These are phyloP conservation scores for Lentinus tigrinus DNA, from an alignment of 768 basidiomycete genomes.

Conservation along the genomic window DNA sequence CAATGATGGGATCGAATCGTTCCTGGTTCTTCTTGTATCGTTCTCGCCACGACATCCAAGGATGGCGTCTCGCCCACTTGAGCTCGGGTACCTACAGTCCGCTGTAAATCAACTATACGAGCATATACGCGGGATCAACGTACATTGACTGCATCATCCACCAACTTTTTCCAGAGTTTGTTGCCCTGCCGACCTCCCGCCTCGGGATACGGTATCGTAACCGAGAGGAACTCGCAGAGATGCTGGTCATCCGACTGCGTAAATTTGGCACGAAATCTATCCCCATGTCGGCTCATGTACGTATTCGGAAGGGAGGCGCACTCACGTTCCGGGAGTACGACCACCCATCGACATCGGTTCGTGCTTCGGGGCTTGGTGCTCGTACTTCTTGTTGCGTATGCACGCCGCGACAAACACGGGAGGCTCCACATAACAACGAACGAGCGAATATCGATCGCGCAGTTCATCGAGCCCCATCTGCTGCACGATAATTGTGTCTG, in stretches of 20 bases:
- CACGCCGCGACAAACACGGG: conserved; percentile 11
- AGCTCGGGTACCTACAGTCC: conserved; percentile 43
- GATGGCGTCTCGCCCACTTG: conserved; percentile 70
- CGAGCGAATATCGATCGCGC: not conserved
- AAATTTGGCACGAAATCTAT: conserved; percentile 3
- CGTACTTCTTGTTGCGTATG: conserved; percentile 3
- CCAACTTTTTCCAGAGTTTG: conserved; percentile 1
- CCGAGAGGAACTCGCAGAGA: conserved; percentile 10
- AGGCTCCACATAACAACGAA: conserved; percentile 9
- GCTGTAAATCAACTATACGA: no score
- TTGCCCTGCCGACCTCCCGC: conserved; percentile 10
- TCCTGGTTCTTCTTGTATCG: conserved; percentile 74
- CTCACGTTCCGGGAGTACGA: not conserved
- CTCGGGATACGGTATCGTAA: not conserved
- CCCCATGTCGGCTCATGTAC: no score
- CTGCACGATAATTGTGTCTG: conserved; percentile 16
- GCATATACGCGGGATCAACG: no score
- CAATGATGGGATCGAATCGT: conserved; percentile 47
- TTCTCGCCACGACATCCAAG: conserved; percentile 84
- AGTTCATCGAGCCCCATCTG: not conserved
- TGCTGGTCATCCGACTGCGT: conserved; percentile 15
- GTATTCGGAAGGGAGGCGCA: not conserved
- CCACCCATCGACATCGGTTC: conserved; percentile 13
- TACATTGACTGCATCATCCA: conserved; percentile 1
- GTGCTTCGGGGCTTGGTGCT: conserved; percentile 24